These are phyloP conservation scores for Anthostomella pinea DNA, from an alignment of 2,329 filamentous ascomycete genomes.

Conservation along the genomic window DNA sequence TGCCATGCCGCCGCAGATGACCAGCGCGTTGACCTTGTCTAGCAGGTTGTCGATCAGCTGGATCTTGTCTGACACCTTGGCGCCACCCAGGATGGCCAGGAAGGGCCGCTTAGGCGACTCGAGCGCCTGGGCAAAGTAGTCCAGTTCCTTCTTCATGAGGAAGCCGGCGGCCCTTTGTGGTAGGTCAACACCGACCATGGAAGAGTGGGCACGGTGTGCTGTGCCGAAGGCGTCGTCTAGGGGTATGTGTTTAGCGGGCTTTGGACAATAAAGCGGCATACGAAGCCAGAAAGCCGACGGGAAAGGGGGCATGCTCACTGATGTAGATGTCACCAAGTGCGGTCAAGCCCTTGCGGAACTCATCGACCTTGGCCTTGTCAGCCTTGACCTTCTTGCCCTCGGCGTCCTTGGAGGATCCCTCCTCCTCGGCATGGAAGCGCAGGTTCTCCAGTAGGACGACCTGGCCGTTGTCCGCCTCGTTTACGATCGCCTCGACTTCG, in stretches of 20 bases:
- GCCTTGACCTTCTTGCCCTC: conserved; percentile 98
- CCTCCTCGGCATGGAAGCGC: conserved; percentile 97
- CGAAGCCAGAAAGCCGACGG: not conserved
- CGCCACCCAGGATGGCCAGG: conserved; percentile 95
- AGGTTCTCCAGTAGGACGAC: conserved; percentile 95
- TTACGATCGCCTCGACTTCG: conserved; percentile 86
- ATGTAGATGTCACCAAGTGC: conserved; percentile 93
- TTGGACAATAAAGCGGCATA: not conserved
- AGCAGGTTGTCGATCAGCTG: conserved; percentile 98
- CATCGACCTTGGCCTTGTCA: conserved; percentile 85
- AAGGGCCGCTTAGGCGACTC: conserved; percentile 92
- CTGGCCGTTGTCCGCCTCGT: conserved; percentile 75
- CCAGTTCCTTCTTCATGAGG: conserved; percentile 99
- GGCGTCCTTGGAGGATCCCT: conserved; percentile 90
- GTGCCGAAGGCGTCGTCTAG: conserved; percentile 97
- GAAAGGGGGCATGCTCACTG: conserved; percentile 58
- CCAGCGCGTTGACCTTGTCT: conserved; percentile 93
- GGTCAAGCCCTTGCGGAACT: conserved; percentile 94
- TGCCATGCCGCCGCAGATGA: conserved; percentile 97
- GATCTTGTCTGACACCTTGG: conserved; percentile 99
- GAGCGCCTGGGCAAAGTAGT: conserved; percentile 97
- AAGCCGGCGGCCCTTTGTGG: conserved; percentile 97
- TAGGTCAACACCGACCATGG: conserved; percentile 95
- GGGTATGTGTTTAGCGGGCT: not conserved
- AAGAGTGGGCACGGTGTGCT: conserved; percentile 96